Conservation (phyloP, 495 filamentous ascomycete species). For the Neurospora sp. region DNA sequence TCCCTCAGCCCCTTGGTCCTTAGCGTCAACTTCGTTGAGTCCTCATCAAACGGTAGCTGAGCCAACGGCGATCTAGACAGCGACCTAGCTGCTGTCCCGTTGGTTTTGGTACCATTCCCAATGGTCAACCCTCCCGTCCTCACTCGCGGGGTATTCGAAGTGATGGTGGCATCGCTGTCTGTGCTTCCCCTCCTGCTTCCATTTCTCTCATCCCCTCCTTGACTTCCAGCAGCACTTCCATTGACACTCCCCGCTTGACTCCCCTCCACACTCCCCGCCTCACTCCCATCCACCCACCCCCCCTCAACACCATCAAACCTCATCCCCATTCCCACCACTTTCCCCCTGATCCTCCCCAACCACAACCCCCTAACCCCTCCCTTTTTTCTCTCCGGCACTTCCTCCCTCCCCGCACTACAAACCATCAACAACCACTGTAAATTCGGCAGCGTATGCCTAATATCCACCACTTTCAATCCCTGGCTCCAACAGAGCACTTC, state of each 20-base stretch:
- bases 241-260: neutral
- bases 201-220: neutral
- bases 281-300: slow-evolving; percentile 2
- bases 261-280: neutral
- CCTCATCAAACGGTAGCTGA: slow-evolving; percentile 30
- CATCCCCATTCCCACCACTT: slow-evolving; percentile 12
- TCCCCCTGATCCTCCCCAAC: slow-evolving; percentile 25
- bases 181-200: slow-evolving; percentile 38
- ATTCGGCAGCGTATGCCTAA: slow-evolving; percentile 84
- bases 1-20: slow-evolving; percentile 39
- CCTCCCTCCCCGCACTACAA: slow-evolving; percentile 64
- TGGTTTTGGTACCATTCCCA: slow-evolving; percentile 3
- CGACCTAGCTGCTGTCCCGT: neutral
- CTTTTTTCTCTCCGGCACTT: slow-evolving; percentile 66
- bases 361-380: slow-evolving; percentile 64
- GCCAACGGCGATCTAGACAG: slow-evolving; percentile 3
- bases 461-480: slow-evolving; percentile 68
- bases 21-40: slow-evolving; percentile 26
- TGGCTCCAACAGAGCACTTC: slow-evolving; percentile 71
- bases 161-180: slow-evolving; percentile 38
- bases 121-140: slow-evolving; percentile 18
- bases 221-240: neutral
- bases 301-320: neutral
- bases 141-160: slow-evolving; percentile 19
- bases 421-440: slow-evolving; percentile 87